Base-by-base conservation (phyloP, 1,284 basidiomycete species). In the Trichosporon coremiiforme region DNA sequence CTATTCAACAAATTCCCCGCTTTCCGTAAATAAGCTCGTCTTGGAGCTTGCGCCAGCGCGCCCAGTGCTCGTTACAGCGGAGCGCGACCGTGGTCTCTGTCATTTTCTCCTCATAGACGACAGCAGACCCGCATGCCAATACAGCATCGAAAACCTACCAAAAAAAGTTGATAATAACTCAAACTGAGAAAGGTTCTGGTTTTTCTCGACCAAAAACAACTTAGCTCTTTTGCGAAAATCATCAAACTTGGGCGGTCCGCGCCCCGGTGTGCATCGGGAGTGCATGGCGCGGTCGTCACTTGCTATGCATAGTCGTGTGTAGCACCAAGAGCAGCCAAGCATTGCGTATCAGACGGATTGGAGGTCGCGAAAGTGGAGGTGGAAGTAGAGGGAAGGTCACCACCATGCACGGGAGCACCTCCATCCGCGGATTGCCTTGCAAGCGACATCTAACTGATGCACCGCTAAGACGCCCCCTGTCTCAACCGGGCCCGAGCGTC, bases 241-340 rank as follows among this genome's bases (percentile, higher is more conserved):
- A 10, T 20, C n/a, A 20, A 22, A 53, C 47, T 53, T 53, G 47
- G 47, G 47, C 47, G 47, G 55, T n/a, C 55, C 29, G 55, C 22
- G 22, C 50, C 50, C 55, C 29, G 55, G 55, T 57, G 55, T 57
- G 55, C 55, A 57, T 57, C n/a, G 55, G 55, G 55, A 57, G 55
- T 57, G 55, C 55, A 57, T 57, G 55, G 50, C 55, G 55, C 22
- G 55, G 55, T 13, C 55, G 55, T 20, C 29, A 29, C 55, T n/a
- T 31, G 55, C 55, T 57, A 57, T 57, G 55, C 55, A 57, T 57
- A n/a, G 55, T 57, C 9, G 25, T 57, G 55, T 57, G 55, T 57
- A 31, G 55, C 55, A 57, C 20, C 29, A 29, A 17, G 2, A 15
- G 22, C 22, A 29, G 53, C 22, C n/a, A n/a, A n/a, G n/a, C n/a